phyloP scores from a whole-genome alignment of 352 stramenopile species.

The Phytophthora colocasiae region DNA sequence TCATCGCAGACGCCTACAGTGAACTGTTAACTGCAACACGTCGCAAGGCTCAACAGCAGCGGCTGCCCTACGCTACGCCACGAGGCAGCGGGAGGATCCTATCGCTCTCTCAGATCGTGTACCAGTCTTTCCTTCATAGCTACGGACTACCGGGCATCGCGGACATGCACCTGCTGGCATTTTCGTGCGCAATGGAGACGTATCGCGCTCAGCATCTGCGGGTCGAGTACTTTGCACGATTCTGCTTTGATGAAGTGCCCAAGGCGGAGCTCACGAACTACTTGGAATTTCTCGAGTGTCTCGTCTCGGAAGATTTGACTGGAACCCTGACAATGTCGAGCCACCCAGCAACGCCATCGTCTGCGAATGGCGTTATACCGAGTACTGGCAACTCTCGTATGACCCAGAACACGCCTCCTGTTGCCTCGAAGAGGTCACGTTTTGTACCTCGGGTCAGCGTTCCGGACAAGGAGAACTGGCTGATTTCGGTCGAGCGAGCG shows the following conservation, averaged over 20 bases:
- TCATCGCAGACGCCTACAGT: constrained; percentile 78
- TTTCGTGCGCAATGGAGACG: constrained; percentile 71
- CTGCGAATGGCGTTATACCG: constrained; percentile 3
- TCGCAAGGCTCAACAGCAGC: constrained; percentile 51
- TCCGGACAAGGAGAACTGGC: constrained; percentile 77
- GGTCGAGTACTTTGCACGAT: constrained; percentile 78
- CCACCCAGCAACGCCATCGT: constrained; percentile 5
- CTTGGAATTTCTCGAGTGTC: constrained; percentile 80
- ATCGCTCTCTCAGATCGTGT: constrained; percentile 76
- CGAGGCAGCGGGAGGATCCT: constrained; percentile 40
- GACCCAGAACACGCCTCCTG: constrained; percentile 15
- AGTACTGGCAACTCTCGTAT: constrained; percentile 12
- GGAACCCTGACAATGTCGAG: constrained; percentile 23
- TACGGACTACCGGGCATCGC: constrained; percentile 82
- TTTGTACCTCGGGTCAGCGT: constrained; percentile 64
- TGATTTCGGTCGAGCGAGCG: constrained; percentile 69
- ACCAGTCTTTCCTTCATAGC: constrained; percentile 83
- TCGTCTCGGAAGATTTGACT: constrained; percentile 62
- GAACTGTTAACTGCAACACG: constrained; percentile 71
- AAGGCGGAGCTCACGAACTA: constrained; percentile 67
- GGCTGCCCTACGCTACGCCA: constrained; percentile 26
- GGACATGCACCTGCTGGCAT: constrained; percentile 81
- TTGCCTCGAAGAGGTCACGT: constrained; percentile 48
- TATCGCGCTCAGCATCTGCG: constrained; percentile 75
- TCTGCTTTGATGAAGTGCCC: constrained; percentile 76